Conservation (phyloP, 2,329 filamentous ascomycete genomes). For the Rosellinia necatrix region DNA sequence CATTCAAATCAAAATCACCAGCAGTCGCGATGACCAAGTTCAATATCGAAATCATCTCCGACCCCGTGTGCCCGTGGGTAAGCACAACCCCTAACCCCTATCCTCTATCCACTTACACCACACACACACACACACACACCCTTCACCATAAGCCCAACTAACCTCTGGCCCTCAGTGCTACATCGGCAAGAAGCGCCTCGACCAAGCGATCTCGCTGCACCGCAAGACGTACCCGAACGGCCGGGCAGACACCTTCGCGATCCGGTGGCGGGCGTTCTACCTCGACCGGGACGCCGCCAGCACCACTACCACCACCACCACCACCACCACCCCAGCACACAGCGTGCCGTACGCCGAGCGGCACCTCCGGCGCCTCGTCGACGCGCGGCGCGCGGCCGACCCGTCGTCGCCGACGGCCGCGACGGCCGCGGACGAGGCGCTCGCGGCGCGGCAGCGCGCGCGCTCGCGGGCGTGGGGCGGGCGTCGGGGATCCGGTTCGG, state of each 20-base stretch:
- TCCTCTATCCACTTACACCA: too few relatives aligned
- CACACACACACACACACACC: neutral
- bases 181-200: constrained; percentile 46
- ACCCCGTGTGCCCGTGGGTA: constrained; percentile 24
- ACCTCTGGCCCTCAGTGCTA: constrained; percentile 44
- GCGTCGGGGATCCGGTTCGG: constrained; percentile 13
- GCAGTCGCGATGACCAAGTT: constrained; percentile 26
- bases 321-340: constrained; percentile 29
- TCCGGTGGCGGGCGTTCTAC: constrained; percentile 47
- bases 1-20: neutral
- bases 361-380: constrained; percentile 29
- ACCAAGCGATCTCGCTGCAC: constrained; percentile 45
- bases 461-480: constrained; percentile 9
- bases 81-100: constrained; percentile 8
- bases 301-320: too few relatives aligned
- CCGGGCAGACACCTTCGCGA: constrained; percentile 41
- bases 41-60: constrained; percentile 15
- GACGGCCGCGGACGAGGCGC: neutral
- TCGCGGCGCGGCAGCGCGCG: neutral
- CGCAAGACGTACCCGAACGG: constrained; percentile 47
- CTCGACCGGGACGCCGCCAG: too few relatives aligned
- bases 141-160: constrained; percentile 21
- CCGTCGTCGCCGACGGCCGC: constrained; percentile 8
- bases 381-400: too few relatives aligned
- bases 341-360: constrained; percentile 28